Conservation (phyloP, 805 yeast genomes). For the Saccharomycopsis fibuligera region DNA sequence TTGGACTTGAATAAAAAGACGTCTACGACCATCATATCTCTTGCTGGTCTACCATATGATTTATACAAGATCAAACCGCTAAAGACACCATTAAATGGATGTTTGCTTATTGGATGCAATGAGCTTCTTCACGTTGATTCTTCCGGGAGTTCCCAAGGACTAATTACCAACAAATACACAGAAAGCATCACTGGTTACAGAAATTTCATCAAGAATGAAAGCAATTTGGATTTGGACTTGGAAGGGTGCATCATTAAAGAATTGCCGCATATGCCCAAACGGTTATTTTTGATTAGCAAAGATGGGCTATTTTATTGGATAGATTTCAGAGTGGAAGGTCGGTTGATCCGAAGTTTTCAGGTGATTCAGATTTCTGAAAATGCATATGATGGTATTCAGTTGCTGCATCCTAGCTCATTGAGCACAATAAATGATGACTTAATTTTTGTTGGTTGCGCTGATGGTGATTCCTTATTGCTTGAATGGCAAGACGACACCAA, state of each 20-base stretch:
- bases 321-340: conserved; percentile 20
- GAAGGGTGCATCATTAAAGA: conserved; percentile 15
- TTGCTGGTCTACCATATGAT: conserved; percentile 69
- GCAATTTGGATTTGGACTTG: conserved; percentile 14
- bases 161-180: conserved; percentile 15
- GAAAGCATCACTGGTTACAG: conserved; percentile 11
- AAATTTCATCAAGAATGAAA: conserved; percentile 17
- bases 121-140: conserved; percentile 75
- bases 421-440: conserved; percentile 1
- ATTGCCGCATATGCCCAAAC: conserved; percentile 6
- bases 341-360: conserved; percentile 15
- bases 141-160: conserved; percentile 39
- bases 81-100: conserved; percentile 61
- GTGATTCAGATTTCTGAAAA: conserved; percentile 5
- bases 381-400: neutral
- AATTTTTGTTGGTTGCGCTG: conserved; percentile 15
- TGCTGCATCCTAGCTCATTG: conserved; percentile 7
- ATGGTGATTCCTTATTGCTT: conserved; percentile 16
- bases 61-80: conserved; percentile 58
- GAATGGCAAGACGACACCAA: conserved; percentile 7
- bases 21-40: conserved; percentile 57
- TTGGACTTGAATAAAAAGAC: conserved; percentile 51
- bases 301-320: conserved; percentile 17
- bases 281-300: conserved; percentile 15
- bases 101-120: conserved; percentile 65